These are phyloP conservation scores for Bocquillonia castaneifolia DNA, from an alignment of 441 rosid genomes.

Conservation along the genomic window DNA sequence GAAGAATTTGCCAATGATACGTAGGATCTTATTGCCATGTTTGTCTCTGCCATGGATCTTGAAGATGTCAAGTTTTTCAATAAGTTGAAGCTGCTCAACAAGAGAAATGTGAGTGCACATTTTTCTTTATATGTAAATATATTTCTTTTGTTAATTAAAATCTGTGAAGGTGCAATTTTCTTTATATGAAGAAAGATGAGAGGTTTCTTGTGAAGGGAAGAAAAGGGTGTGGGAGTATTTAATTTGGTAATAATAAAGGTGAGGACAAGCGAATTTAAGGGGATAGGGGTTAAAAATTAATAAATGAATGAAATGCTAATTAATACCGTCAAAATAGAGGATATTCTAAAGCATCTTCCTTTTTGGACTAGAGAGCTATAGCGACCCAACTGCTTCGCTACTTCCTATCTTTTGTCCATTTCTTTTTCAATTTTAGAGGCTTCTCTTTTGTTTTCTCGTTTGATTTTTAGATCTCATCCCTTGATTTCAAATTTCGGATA, in stretches of 20 bases:
- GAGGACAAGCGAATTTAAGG: slow-evolving; percentile 18
- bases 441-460: too few relatives aligned
- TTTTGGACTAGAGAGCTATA: slow-evolving; percentile 2
- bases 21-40: slow-evolving; percentile 59
- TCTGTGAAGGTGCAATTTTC: too few relatives aligned
- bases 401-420: not conserved
- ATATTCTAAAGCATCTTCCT: slow-evolving; percentile 26
- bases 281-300: not conserved
- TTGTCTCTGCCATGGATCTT: slow-evolving; percentile 64
- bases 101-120: slow-evolving; percentile 33
- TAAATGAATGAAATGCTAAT: too few relatives aligned
- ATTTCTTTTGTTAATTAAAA: too few relatives aligned
- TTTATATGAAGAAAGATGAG: not conserved
- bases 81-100: slow-evolving; percentile 39
- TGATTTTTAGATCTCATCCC: not conserved
- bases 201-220: not conserved
- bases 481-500: not conserved
- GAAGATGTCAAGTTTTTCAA: slow-evolving; percentile 56
- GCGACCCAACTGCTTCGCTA: not conserved
- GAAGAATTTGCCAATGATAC: slow-evolving; percentile 53
- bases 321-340: too few relatives aligned
- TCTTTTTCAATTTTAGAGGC: not conserved
- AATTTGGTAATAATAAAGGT: not conserved
- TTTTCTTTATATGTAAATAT: not conserved
- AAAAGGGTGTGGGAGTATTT: not conserved